These are phyloP conservation scores for Juncus effusus DNA, from an alignment of 176 grass and related monocot genomes.

Conservation along the genomic window DNA sequence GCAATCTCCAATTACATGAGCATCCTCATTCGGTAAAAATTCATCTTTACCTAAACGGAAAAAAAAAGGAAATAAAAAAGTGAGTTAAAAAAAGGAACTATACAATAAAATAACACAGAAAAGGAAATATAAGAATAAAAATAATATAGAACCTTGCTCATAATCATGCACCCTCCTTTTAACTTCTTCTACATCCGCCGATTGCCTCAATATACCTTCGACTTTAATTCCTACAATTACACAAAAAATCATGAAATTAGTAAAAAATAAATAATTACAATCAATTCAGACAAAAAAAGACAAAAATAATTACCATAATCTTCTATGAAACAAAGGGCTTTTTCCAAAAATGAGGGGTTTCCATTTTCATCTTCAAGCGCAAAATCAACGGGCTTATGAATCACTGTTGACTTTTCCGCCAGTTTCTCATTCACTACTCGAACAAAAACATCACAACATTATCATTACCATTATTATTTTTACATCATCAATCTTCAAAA, in stretches of 20 bases:
- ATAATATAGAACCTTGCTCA: conserved; percentile 65
- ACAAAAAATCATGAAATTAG: not conserved
- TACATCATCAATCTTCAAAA: no score
- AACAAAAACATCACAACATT: no score
- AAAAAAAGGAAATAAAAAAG: conserved; percentile 2
- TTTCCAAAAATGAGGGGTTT: conserved; percentile 89
- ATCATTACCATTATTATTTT: no score
- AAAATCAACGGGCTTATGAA: conserved; percentile 55
- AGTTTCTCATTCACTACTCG: conserved; percentile 42
- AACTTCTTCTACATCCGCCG: conserved; percentile 99
- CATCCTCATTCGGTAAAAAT: conserved; percentile 92
- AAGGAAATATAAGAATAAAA: not conserved
- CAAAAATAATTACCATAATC: conserved; percentile 54
- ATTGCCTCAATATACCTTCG: conserved; percentile 94
- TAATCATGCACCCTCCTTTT: conserved; percentile 82
- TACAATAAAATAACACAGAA: not conserved
- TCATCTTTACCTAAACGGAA: conserved; percentile 68
- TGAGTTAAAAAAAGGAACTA: not conserved
- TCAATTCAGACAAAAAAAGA: not conserved
- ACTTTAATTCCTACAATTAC: conserved; percentile 75
- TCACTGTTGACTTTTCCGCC: conserved; percentile 42
- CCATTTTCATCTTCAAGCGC: conserved; percentile 83
- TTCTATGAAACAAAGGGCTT: conserved; percentile 92
- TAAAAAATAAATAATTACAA: conserved; percentile 6
- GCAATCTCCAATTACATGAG: conserved; percentile 94